These are phyloP conservation scores for Penicillium sclerotiorum DNA, from an alignment of 2,329 filamentous ascomycete genomes.

Conservation along the genomic window DNA sequence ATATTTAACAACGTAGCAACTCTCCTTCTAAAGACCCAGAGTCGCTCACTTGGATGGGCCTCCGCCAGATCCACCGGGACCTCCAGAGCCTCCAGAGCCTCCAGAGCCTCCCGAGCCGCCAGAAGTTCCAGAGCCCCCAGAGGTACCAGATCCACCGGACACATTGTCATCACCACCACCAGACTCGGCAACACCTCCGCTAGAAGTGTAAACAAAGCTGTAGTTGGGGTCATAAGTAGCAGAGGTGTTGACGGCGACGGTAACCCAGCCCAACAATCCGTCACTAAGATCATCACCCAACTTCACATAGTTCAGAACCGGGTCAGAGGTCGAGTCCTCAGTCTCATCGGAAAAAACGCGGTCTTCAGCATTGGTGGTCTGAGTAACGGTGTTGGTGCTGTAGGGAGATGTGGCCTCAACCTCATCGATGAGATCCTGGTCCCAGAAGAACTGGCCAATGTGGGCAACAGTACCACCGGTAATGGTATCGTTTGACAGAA, in stretches of 20 bases:
- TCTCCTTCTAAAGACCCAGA: too few species aligned
- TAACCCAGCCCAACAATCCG: constrained; percentile 33
- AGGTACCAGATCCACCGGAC: background rate
- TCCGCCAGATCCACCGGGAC: too few species aligned
- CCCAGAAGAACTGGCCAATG: constrained; percentile 64
- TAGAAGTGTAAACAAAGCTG: constrained; percentile 10
- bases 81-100: too few species aligned
- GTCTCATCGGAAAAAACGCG: constrained; percentile 50
- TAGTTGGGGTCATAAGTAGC: constrained; percentile 12
- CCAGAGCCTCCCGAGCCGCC: too few species aligned
- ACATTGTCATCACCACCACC: background rate
- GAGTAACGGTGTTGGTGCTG: constrained; percentile 24
- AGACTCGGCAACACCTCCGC: constrained; percentile 13
- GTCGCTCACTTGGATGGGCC: too few species aligned
- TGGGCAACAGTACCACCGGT: constrained; percentile 54
- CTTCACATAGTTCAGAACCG: constrained; percentile 57
- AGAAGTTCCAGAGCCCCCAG: background rate
- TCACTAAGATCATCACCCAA: constrained; percentile 55
- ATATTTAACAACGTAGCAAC: too few species aligned
- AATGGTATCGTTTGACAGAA: constrained; percentile 44
- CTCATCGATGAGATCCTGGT: constrained; percentile 55
- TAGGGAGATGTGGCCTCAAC: constrained; percentile 50
- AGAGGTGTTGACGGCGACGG: constrained; percentile 13
- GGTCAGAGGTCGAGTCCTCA: constrained; percentile 52
- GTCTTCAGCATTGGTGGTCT: constrained; percentile 47